Evolutionary conservation across 2,329 filamentous ascomycete genomes (phyloP), one percentile per base, ranked within the genome.

Genomic region (Paecilomyces fulvus): DNA sequence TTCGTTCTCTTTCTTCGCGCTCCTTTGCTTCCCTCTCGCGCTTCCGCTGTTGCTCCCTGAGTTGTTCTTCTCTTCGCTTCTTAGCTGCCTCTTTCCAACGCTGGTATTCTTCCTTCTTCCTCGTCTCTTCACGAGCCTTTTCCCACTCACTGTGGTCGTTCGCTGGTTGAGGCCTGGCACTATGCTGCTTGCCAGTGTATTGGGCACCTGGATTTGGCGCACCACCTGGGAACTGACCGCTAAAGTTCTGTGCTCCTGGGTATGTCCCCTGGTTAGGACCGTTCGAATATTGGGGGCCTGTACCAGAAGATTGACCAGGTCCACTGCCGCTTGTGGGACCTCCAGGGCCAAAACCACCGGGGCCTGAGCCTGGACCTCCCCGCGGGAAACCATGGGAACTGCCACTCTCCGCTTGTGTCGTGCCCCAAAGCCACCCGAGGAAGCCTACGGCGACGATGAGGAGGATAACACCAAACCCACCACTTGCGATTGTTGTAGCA

Each of bases 391-490:
- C 14, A 17, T 43, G n/a, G 37, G 37, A 43, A 17, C 37, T 67
- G 3, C 70, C 71, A 52, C 79, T 77, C 64, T 80, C 78, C 10
- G 70, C 76, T 67, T 87, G 84, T 58, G 80, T 83, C 66, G 85
- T 83, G 14, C 88, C 89, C 63, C 86, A 77, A 2, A 86, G 83
- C 90, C 91, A 96, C 3, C 88, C 89, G 8, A 83, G 86, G 28
- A 94, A 75, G 4, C 86, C 90, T 25, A 95, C 86, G 5, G 83
- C 84, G 12, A 90, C 71, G 25, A 91, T 79, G 30, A 96, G 75
- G 60, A 94, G 73, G 30, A 87, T 73, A 67, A 95, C 84, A 6
- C 87, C 88, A 64, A 86, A 81, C 51, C 87, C 88, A 3, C 88
- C 88, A 60, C 88, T 81, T 37, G 85, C 84, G 62, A 88, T 80